Conservation (phyloP, 1,284 basidiomycete species). For the Boletellus dicymbophilus region DNA sequence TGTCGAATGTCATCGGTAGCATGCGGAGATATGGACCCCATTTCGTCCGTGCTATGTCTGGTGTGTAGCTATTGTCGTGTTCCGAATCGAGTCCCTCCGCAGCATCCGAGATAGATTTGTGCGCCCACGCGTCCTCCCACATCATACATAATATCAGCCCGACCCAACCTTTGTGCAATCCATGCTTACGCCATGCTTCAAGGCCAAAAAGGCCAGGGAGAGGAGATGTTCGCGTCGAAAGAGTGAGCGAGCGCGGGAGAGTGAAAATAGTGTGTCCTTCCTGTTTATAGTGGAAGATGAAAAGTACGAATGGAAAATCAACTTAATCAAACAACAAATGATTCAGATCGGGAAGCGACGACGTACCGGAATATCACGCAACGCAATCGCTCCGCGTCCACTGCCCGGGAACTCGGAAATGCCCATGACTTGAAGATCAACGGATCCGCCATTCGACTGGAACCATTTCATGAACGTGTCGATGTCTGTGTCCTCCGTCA, state of each 20-base stretch:
- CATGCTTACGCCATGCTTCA: slow-evolving; percentile 59
- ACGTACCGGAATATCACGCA: slow-evolving; percentile 69
- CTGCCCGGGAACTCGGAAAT: slow-evolving; percentile 53
- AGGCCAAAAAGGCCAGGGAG: slow-evolving; percentile 61
- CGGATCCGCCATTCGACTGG: slow-evolving; percentile 38
- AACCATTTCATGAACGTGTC: slow-evolving; percentile 45
- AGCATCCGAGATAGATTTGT: slow-evolving; percentile 19
- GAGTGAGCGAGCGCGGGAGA: slow-evolving; percentile 76
- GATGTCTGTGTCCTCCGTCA: slow-evolving; percentile 17
- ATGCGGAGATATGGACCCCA: slow-evolving; percentile 42
- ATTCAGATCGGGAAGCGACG: background rate
- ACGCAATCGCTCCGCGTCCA: slow-evolving; percentile 75
- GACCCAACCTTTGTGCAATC: slow-evolving; percentile 77
- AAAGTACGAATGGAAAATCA: background rate
- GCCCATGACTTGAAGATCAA: slow-evolving; percentile 47
- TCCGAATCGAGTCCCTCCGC: slow-evolving; percentile 6
- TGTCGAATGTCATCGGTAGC: slow-evolving; percentile 79
- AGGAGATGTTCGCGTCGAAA: slow-evolving; percentile 78
- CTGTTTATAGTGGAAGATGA: slow-evolving; percentile 38
- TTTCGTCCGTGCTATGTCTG: slow-evolving; percentile 23
- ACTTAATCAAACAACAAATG: background rate
- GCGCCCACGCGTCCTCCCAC: slow-evolving; percentile 74
- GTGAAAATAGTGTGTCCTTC: slow-evolving; percentile 78
- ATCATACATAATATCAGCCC: slow-evolving; percentile 93
- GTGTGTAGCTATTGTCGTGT: slow-evolving; percentile 54